Conservation (phyloP, 2,329 filamentous ascomycete genomes). For the Venturiaceae sp. region DNA sequence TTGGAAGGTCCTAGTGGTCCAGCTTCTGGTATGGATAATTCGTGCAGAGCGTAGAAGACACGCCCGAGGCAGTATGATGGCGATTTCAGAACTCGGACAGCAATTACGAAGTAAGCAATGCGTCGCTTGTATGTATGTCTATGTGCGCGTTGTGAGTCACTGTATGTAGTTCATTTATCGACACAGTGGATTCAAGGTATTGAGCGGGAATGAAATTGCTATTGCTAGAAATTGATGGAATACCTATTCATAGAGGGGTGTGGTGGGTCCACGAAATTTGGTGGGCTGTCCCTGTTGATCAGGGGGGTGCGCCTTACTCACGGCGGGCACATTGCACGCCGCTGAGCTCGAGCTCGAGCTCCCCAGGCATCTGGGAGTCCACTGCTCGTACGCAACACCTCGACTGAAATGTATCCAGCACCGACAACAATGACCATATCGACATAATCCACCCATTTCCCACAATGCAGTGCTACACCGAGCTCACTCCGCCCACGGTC, state of each 20-base stretch:
- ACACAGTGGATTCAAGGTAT: neutral
- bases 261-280: no score
- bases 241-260: no score
- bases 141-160: neutral
- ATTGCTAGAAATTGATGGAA: no score
- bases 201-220: neutral
- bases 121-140: neutral
- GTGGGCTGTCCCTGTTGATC: no score
- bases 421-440: neutral
- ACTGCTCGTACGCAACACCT: no score
- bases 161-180: neutral
- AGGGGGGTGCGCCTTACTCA: no score
- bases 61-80: constrained; percentile 14
- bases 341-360: no score
- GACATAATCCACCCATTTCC: neutral
- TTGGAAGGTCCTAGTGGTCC: neutral
- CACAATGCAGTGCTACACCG: constrained; percentile 92
- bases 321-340: no score
- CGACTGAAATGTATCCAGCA: no score
- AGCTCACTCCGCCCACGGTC: constrained; percentile 87
- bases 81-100: neutral
- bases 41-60: constrained; percentile 30
- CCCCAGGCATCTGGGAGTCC: no score
- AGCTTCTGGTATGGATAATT: constrained; percentile 25
- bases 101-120: neutral